A percentile compares a stretch with the other conserved stretches of the same genome.
These are phyloP conservation scores for Mycena sanguinolenta DNA, from an alignment of 768 basidiomycete genomes.

Conservation along the genomic window DNA sequence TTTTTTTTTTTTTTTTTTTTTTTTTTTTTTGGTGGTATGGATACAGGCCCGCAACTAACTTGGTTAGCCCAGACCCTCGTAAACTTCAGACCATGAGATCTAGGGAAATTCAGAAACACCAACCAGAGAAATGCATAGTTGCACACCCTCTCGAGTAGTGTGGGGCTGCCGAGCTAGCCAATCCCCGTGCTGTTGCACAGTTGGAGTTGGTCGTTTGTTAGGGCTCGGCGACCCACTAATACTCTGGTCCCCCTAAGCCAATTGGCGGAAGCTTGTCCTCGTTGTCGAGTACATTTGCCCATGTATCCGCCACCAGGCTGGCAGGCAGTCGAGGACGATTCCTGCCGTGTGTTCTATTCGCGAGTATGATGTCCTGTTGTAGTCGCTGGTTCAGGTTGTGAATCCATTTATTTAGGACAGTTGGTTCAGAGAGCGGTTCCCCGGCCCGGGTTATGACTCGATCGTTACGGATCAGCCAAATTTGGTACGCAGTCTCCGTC, in stretches of 20 bases:
- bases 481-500: not conserved
- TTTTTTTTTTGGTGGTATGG: not conserved
- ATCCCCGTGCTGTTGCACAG: too few species aligned
- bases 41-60: too few species aligned
- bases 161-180: too few species aligned
- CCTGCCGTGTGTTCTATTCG: not conserved
- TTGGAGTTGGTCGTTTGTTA: not conserved
- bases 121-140: too few species aligned
- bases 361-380: not conserved
- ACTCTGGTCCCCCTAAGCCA: too few species aligned
- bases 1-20: too few species aligned
- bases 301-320: not conserved
- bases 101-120: too few species aligned
- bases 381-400: not conserved
- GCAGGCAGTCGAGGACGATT: not conserved
- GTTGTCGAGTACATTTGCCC: not conserved
- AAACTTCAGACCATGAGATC: too few species aligned
- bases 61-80: too few species aligned
- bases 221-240: not conserved
- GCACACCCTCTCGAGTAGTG: too few species aligned
- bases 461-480: too few species aligned
- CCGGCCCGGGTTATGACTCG: not conserved
- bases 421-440: not conserved
- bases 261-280: not conserved
- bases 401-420: slow-evolving; percentile 31